A percentile compares a stretch with the other conserved stretches of the same genome.
Conservation (phyloP, 192 early-diverging fungal genomes). For the Diversispora eburnea region DNA sequence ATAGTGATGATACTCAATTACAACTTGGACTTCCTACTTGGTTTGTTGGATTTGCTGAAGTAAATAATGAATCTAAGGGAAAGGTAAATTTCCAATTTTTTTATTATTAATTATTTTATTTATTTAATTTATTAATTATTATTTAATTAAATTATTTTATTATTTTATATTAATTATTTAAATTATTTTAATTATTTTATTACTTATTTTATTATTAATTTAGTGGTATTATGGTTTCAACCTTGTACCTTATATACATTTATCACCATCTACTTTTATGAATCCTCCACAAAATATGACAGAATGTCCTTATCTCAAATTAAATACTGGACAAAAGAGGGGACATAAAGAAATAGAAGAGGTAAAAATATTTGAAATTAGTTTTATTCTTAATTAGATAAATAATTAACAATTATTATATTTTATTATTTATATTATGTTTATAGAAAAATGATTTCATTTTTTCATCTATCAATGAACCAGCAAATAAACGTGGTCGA, state of each 20-base stretch:
- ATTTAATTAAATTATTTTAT: not conserved
- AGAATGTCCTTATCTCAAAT: constrained; percentile 43
- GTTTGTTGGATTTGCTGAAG: constrained; percentile 78
- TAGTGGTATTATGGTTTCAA: constrained; percentile 95
- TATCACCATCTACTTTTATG: constrained; percentile 29
- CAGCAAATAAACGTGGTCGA: constrained; percentile 11
- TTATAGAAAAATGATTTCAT: not conserved
- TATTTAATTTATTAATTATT: not conserved
- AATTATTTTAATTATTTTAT: not conserved
- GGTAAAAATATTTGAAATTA: not conserved
- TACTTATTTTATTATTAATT: no score
- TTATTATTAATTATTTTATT: not conserved
- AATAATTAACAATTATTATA: no score
- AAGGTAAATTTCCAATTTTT: constrained; percentile 36
- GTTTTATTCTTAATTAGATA: no score
- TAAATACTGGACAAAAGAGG: constrained; percentile 1
- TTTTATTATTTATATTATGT: not conserved
- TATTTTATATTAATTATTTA: not conserved
- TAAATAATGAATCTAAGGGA: constrained; percentile 64
- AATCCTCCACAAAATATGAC: constrained; percentile 54
- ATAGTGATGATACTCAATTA: constrained; percentile 27
- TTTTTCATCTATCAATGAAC: not conserved
- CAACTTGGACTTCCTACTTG: constrained; percentile 63
- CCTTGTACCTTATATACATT: constrained; percentile 58
- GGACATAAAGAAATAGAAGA: not conserved